Conservation (phyloP, 73 alveolate species). For the Stentor coeruleus region DNA sequence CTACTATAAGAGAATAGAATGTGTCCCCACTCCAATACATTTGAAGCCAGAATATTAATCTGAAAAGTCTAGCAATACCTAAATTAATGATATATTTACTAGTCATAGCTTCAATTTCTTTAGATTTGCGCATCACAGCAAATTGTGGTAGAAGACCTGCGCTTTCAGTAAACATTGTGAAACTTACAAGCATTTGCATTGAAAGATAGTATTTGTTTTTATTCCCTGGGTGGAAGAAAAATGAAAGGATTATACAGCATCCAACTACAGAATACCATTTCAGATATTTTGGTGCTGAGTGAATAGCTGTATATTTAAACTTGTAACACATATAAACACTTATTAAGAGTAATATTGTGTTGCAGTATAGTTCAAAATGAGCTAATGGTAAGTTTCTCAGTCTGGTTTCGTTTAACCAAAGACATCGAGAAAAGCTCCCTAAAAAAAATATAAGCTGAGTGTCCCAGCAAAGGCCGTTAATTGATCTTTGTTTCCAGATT, state of each 20-base stretch:
- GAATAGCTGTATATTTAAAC: background rate
- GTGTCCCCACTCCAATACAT: slow-evolving; percentile 35
- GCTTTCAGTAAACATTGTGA: slow-evolving; percentile 56
- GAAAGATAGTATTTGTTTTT: slow-evolving; percentile 39
- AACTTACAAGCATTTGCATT: slow-evolving; percentile 53
- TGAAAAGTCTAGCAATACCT: slow-evolving; percentile 41
- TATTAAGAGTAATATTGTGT: slow-evolving; percentile 30
- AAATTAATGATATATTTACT: slow-evolving; percentile 37
- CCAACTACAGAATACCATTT: slow-evolving; percentile 8
- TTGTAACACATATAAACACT: slow-evolving; percentile 35
- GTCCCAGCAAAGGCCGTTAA: slow-evolving; percentile 53
- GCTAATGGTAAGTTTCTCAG: slow-evolving; percentile 34
- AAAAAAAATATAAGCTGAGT: slow-evolving; percentile 37
- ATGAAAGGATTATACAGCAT: slow-evolving; percentile 29
- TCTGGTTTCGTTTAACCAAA: slow-evolving; percentile 53
- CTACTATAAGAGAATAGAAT: slow-evolving; percentile 38
- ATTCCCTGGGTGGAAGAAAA: slow-evolving; percentile 53
- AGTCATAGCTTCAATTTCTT: slow-evolving; percentile 50
- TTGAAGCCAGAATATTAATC: slow-evolving; percentile 49
- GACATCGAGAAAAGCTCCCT: slow-evolving; percentile 38
- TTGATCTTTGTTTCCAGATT: slow-evolving; percentile 37
- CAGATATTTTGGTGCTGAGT: slow-evolving; percentile 9
- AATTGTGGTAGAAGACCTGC: slow-evolving; percentile 56
- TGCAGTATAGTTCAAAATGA: slow-evolving; percentile 35
- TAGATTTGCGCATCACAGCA: slow-evolving; percentile 29